Percentiles rank a stretch among this genome's conserved stretches.
Evolutionary conservation across 2,329 filamentous ascomycete genomes (phyloP).

Genomic region (Penicillium fuscoglaucum): DNA sequence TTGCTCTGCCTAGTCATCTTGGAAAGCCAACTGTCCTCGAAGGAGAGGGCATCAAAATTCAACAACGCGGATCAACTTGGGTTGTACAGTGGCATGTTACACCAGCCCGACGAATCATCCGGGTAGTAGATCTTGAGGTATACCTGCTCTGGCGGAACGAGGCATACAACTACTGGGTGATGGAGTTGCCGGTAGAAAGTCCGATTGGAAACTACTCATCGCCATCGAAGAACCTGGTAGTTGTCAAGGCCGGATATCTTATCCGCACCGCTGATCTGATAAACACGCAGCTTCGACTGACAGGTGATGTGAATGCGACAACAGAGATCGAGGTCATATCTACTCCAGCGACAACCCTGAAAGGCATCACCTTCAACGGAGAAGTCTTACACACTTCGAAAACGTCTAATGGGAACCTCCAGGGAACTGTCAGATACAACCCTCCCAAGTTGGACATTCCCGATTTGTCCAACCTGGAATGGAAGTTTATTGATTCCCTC

Average conservation of each 20-base stretch:
- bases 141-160: conserved; percentile 33
- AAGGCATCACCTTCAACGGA: conserved; percentile 14
- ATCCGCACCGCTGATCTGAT: conserved; percentile 19
- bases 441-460: conserved; percentile 11
- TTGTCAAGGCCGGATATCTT: conserved; percentile 33
- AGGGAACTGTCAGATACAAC: conserved; percentile 9
- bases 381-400: conserved; percentile 1
- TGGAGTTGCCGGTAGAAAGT: conserved; percentile 24
- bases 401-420: neutral
- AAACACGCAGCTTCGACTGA: conserved; percentile 1
- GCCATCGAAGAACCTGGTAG: conserved; percentile 23
- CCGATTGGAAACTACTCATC: conserved; percentile 27
- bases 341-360: neutral
- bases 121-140: conserved; percentile 25
- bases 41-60: conserved; percentile 6
- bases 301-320: conserved; percentile 20
- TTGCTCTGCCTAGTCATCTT: conserved; percentile 22
- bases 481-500: conserved; percentile 19
- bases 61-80: neutral
- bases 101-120: conserved; percentile 18
- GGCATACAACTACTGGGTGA: conserved; percentile 34
- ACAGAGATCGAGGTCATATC: conserved; percentile 21
- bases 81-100: conserved; percentile 20
- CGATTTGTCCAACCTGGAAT: conserved; percentile 12
- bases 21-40: conserved; percentile 14